A percentile compares a stretch with the other conserved stretches of the same genome.
Conservation (phyloP, 345 rosid species). For the Angophora floribunda region DNA sequence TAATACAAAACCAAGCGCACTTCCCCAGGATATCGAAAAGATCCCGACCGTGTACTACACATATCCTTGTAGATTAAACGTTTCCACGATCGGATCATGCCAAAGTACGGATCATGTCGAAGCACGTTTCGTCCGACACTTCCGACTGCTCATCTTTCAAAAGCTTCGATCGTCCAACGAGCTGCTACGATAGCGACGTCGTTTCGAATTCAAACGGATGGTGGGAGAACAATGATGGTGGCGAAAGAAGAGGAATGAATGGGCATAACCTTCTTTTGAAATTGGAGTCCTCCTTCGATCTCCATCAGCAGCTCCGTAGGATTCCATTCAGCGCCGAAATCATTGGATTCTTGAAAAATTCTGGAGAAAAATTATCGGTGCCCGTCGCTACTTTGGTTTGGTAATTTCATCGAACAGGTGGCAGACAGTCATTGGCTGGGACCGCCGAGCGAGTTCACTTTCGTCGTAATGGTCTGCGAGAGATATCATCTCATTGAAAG, state of each 20-base stretch:
- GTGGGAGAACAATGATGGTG: not conserved
- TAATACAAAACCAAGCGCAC: not conserved
- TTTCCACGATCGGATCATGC: not conserved
- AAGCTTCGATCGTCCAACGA: not conserved
- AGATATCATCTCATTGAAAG: too few relatives aligned
- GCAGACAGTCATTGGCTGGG: not conserved
- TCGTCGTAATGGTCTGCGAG: too few relatives aligned
- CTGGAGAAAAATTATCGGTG: not conserved
- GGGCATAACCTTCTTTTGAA: too few relatives aligned
- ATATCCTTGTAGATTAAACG: not conserved
- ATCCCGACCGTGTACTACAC: not conserved
- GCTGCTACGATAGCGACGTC: not conserved
- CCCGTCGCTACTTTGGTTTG: not conserved
- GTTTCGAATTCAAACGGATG: not conserved
- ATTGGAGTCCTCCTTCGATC: not conserved
- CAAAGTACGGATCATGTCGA: not conserved
- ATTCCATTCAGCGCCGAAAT: not conserved
- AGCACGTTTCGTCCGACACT: not conserved
- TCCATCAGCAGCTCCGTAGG: not conserved
- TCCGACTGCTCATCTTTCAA: not conserved
- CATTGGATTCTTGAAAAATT: not conserved
- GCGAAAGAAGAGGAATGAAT: not conserved
- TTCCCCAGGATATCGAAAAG: not conserved
- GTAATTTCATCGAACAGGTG: not conserved
- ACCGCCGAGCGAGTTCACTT: too few relatives aligned